These are phyloP conservation scores for Aureobasidium leucospermi DNA, from an alignment of 2,329 filamentous ascomycete species.

Conservation along the genomic window DNA sequence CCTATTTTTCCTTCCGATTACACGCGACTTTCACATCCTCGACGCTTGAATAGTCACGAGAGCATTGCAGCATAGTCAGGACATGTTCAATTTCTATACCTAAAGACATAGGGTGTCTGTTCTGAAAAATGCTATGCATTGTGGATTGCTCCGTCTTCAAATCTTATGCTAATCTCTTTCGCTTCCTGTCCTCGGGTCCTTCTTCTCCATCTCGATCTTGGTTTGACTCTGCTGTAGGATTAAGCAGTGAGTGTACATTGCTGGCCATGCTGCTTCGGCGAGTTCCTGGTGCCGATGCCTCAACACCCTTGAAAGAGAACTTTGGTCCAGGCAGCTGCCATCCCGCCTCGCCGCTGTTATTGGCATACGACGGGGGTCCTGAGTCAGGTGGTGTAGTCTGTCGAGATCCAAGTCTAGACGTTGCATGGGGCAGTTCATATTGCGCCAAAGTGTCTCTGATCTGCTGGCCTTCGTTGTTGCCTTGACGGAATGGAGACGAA, in stretches of 20 bases:
- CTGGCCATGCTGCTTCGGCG: slow-evolving; percentile 64
- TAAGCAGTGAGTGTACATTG: slow-evolving; percentile 59
- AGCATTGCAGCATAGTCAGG: too few species aligned
- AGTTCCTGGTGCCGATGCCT: slow-evolving; percentile 54
- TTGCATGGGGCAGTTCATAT: slow-evolving; percentile 56
- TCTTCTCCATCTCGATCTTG: slow-evolving; percentile 57
- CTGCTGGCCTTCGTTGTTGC: slow-evolving; percentile 50
- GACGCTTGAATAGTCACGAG: too few species aligned
- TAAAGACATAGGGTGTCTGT: not conserved
- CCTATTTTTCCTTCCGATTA: too few species aligned
- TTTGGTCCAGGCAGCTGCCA: slow-evolving; percentile 49
- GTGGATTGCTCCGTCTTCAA: not conserved
- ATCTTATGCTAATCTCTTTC: slow-evolving; percentile 47
- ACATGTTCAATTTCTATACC: slow-evolving; percentile 1
- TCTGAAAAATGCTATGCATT: not conserved
- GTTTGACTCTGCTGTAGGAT: slow-evolving; percentile 56
- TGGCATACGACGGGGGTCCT: slow-evolving; percentile 35
- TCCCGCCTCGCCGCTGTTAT: slow-evolving; percentile 45
- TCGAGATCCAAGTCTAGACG: slow-evolving; percentile 39
- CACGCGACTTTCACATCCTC: too few species aligned
- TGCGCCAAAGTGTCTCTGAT: slow-evolving; percentile 55
- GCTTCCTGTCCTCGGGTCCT: slow-evolving; percentile 52
- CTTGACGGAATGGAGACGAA: slow-evolving; percentile 52
- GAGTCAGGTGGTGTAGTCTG: slow-evolving; percentile 42
- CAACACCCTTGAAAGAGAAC: slow-evolving; percentile 42